Conservation (phyloP, 345 rosid genomes). For the Carallia pectinifolia region DNA sequence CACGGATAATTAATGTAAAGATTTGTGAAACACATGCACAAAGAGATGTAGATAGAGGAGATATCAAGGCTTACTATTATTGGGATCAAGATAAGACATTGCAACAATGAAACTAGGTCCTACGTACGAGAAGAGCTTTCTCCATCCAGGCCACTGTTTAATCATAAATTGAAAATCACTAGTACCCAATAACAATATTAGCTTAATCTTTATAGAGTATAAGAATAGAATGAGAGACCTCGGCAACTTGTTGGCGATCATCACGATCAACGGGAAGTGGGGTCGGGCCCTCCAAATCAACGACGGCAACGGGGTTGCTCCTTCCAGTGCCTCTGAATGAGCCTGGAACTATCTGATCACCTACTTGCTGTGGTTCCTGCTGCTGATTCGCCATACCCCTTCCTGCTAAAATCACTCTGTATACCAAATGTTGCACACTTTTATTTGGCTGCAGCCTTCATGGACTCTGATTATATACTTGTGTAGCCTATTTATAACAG, state of each 20-base stretch:
- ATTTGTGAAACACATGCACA: not conserved
- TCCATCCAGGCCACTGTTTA: conserved; percentile 29
- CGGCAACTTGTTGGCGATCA: not conserved
- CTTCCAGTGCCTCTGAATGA: not conserved
- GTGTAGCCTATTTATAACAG: too few species aligned
- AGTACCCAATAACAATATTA: too few species aligned
- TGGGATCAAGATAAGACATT: conserved; percentile 35
- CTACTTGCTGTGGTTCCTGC: not conserved
- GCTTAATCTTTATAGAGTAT: too few species aligned
- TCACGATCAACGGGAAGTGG: not conserved
- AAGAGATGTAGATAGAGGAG: not conserved
- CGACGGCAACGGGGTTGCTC: not conserved
- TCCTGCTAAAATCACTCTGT: not conserved
- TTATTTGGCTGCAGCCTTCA: too few species aligned
- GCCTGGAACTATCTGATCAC: not conserved
- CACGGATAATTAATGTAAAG: not conserved
- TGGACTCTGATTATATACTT: too few species aligned
- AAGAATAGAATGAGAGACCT: too few species aligned
- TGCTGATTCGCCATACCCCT: not conserved
- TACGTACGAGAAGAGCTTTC: conserved; percentile 19
- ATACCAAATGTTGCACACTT: too few species aligned
- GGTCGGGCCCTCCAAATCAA: not conserved
- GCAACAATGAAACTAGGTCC: conserved; percentile 40
- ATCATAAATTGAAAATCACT: too few species aligned
- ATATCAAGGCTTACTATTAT: conserved; percentile 20